phyloP scores from a whole-genome alignment of 2,329 filamentous ascomycete species.

The Neoascochyta sp. region DNA sequence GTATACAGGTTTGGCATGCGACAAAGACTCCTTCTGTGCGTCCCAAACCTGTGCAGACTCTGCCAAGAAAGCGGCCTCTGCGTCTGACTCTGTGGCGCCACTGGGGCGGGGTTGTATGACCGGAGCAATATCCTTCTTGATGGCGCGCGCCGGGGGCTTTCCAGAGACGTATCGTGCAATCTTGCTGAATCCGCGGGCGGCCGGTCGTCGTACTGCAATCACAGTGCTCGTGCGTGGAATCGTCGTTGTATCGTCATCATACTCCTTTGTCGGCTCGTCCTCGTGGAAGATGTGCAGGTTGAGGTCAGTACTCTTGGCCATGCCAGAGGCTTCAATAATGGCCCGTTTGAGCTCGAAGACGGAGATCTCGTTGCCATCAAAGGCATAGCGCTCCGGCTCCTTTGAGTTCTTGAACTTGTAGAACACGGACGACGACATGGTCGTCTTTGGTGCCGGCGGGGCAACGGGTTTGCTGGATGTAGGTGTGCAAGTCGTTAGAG shows the following conservation, averaged over 20 bases:
- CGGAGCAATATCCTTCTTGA: constrained; percentile 63
- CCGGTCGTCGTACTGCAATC: constrained; percentile 80
- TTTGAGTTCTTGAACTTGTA: constrained; percentile 99
- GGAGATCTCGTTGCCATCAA: constrained; percentile 95
- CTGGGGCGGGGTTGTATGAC: constrained; percentile 6
- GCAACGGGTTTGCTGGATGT: no score
- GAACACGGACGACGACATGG: constrained; percentile 94
- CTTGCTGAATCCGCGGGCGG: constrained; percentile 79
- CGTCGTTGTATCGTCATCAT: constrained; percentile 96
- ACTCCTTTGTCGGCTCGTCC: constrained; percentile 81
- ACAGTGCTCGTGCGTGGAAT: constrained; percentile 94
- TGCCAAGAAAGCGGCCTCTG: constrained; percentile 86
- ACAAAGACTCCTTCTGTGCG: constrained; percentile 88
- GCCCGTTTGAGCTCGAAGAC: constrained; percentile 99
- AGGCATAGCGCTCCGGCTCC: constrained; percentile 89
- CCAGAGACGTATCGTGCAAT: constrained; percentile 94
- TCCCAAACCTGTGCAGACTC: constrained; percentile 89
- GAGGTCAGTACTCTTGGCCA: constrained; percentile 95
- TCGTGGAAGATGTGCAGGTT: constrained; percentile 92
- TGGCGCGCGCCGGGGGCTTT: constrained; percentile 82
- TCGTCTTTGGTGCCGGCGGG: no score
- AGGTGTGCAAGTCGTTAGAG: constrained; percentile 4
- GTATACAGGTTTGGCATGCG: constrained; percentile 56
- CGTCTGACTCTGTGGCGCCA: constrained; percentile 77
- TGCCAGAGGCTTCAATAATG: constrained; percentile 89